phyloP scores from a whole-genome alignment of 1,284 basidiomycete species.

The Apiotrichum gracile region DNA sequence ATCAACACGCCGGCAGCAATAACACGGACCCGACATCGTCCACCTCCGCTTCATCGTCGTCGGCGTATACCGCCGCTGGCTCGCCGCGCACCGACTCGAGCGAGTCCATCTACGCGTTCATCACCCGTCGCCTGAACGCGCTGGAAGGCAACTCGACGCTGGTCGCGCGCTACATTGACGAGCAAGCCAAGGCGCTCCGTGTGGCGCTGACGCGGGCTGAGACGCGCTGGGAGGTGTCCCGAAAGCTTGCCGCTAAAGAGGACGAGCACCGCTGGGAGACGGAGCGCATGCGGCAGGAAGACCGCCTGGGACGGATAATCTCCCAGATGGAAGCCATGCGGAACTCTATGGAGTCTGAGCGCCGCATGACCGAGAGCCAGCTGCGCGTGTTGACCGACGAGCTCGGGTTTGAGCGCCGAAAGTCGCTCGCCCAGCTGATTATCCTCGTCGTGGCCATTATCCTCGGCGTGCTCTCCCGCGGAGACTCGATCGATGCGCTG shows the following conservation, averaged over 20 bases:
- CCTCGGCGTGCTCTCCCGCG: conserved; percentile 29
- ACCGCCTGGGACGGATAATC: conserved; percentile 31
- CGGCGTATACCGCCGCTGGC: conserved; percentile 23
- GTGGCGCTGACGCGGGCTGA: conserved; percentile 71
- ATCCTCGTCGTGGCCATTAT: conserved; percentile 35
- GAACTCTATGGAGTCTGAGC: conserved; percentile 29
- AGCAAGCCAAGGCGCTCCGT: conserved; percentile 72
- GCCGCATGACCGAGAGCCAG: conserved; percentile 25
- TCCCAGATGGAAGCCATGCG: conserved; percentile 40
- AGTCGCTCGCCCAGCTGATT: conserved; percentile 38
- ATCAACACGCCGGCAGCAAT: neutral
- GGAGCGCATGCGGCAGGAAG: conserved; percentile 35
- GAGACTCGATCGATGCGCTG: conserved; percentile 33
- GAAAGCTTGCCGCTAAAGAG: conserved; percentile 19
- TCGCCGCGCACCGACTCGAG: conserved; percentile 52
- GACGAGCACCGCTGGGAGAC: conserved; percentile 22
- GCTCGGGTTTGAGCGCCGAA: conserved; percentile 38
- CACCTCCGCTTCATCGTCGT: too few relatives aligned
- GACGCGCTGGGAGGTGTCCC: conserved; percentile 40
- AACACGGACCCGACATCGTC: neutral
- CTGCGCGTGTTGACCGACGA: conserved; percentile 35
- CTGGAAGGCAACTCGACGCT: conserved; percentile 86
- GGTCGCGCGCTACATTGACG: conserved; percentile 81
- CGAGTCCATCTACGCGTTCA: conserved; percentile 95
- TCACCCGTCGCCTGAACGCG: conserved; percentile 82